A percentile compares a stretch with the other conserved stretches of the same genome.
These are phyloP conservation scores for Aspergillus aculeatinus DNA, from an alignment of 2,329 filamentous ascomycete species.

Conservation along the genomic window DNA sequence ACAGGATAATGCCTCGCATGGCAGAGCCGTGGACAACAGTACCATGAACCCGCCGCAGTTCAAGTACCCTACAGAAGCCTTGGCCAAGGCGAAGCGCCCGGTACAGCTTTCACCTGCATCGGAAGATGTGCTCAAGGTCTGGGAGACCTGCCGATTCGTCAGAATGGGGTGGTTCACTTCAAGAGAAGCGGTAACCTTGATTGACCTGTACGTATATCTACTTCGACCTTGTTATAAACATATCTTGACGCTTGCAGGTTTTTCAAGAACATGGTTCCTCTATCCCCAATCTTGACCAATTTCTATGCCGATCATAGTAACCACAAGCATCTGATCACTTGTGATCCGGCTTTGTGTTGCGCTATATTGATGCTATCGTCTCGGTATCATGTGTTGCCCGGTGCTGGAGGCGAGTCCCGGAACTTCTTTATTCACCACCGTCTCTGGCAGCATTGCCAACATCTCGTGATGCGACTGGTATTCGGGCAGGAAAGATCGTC, in stretches of 20 bases:
- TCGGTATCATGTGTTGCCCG: slow-evolving; percentile 49
- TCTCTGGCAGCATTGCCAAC: slow-evolving; percentile 56
- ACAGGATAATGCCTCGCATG: slow-evolving; percentile 17
- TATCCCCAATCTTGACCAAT: slow-evolving; percentile 53
- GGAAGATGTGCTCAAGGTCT: slow-evolving; percentile 44
- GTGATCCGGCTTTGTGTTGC: slow-evolving; percentile 54
- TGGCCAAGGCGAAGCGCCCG: slow-evolving; percentile 25
- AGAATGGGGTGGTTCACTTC: slow-evolving; percentile 58
- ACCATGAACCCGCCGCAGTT: slow-evolving; percentile 21
- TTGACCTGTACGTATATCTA: slow-evolving; percentile 45
- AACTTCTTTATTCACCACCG: slow-evolving; percentile 56
- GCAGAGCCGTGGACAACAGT: slow-evolving; percentile 11
- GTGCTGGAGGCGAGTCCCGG: slow-evolving; percentile 47
- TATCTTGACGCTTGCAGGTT: slow-evolving; percentile 32
- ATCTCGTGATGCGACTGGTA: slow-evolving; percentile 54
- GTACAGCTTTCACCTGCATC: slow-evolving; percentile 30
- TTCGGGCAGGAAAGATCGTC: slow-evolving; percentile 55
- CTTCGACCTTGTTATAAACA: not conserved
- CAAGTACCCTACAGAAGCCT: slow-evolving; percentile 19
- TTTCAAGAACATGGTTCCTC: slow-evolving; percentile 51
- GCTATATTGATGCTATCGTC: slow-evolving; percentile 58
- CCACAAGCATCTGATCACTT: slow-evolving; percentile 50
- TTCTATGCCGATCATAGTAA: slow-evolving; percentile 52
- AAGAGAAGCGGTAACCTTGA: slow-evolving; percentile 53
- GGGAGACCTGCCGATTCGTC: slow-evolving; percentile 54